Percentiles rank a stretch among this genome's conserved stretches.
Evolutionary conservation across 2,329 filamentous ascomycete genomes (phyloP).

Genomic region (Aspergillus neotritici): DNA sequence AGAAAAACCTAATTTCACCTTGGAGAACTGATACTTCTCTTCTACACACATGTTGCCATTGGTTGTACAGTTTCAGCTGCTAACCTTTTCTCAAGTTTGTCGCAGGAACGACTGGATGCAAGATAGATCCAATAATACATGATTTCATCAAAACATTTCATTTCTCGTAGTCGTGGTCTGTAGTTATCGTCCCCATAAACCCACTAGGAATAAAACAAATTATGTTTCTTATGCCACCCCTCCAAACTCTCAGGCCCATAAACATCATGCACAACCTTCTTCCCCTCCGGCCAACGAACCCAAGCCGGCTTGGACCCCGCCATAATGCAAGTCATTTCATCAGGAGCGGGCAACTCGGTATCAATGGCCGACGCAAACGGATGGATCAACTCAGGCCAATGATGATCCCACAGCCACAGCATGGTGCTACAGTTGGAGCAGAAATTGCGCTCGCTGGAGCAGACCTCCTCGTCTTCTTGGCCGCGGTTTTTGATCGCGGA

Average conservation of each 20-base stretch:
- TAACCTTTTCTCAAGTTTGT: slow-evolving; percentile 19
- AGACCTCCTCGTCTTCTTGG: slow-evolving; percentile 33
- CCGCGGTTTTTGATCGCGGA: slow-evolving; percentile 41
- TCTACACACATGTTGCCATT: slow-evolving; percentile 6
- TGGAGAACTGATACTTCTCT: slow-evolving; percentile 55
- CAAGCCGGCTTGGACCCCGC: slow-evolving; percentile 41
- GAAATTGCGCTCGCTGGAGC: slow-evolving; percentile 43
- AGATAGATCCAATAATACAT: neutral
- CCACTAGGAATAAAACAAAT: slow-evolving; percentile 28
- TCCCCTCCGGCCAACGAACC: slow-evolving; percentile 45
- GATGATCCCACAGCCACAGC: slow-evolving; percentile 45
- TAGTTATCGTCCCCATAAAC: neutral
- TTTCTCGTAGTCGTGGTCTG: neutral
- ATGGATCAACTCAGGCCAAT: slow-evolving; percentile 46
- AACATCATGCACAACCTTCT: slow-evolving; percentile 38
- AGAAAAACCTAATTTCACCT: slow-evolving; percentile 55
- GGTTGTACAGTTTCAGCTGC: slow-evolving; percentile 12
- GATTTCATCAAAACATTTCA: slow-evolving; percentile 1
- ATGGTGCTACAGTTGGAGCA: slow-evolving; percentile 45
- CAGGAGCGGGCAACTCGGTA: slow-evolving; percentile 40
- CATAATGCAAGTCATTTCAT: slow-evolving; percentile 46
- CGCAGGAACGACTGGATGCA: slow-evolving; percentile 4
- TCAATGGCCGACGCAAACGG: slow-evolving; percentile 48
- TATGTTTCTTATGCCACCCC: slow-evolving; percentile 43
- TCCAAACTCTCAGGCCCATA: slow-evolving; percentile 41